A percentile compares a stretch with the other conserved stretches of the same genome.
Conservation (phyloP, 192 early-diverging fungal species). For the Backusella tarrabulga region DNA sequence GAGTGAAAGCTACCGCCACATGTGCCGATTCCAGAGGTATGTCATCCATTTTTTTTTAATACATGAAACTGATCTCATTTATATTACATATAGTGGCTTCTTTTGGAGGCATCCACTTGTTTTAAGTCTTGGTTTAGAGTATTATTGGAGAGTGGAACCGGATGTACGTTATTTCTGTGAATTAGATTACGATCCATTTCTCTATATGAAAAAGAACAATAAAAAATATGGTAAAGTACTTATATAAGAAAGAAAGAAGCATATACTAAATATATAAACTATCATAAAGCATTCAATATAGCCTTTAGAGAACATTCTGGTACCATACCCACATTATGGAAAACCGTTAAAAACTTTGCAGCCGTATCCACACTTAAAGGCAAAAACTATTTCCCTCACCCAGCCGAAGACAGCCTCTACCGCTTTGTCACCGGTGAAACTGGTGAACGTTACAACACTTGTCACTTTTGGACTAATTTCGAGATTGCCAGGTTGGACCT, state of each 20-base stretch:
- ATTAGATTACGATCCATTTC: slow-evolving; percentile 56
- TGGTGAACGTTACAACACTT: slow-evolving; percentile 53
- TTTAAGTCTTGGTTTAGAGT: slow-evolving; percentile 51
- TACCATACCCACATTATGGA: slow-evolving; percentile 75
- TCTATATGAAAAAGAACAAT: slow-evolving; percentile 45
- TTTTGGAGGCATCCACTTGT: slow-evolving; percentile 53
- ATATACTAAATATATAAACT: background rate
- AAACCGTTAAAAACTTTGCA: slow-evolving; percentile 50
- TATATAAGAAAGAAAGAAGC: background rate
- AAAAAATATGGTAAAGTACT: slow-evolving; percentile 35
- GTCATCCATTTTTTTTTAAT: background rate
- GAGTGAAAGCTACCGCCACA: slow-evolving; percentile 78
- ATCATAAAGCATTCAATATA: slow-evolving; percentile 60
- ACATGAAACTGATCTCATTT: background rate
- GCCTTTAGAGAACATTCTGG: slow-evolving; percentile 66
- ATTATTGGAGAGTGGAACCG: slow-evolving; percentile 61
- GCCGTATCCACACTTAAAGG: slow-evolving; percentile 14
- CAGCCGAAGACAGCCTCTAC: slow-evolving; percentile 33
- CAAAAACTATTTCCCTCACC: slow-evolving; percentile 35
- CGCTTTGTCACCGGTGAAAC: slow-evolving; percentile 52
- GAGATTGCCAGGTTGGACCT: slow-evolving; percentile 63
- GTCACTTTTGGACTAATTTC: slow-evolving; percentile 87
- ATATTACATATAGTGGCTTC: slow-evolving; percentile 29
- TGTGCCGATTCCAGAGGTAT: slow-evolving; percentile 67
- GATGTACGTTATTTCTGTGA: slow-evolving; percentile 56